Base-by-base conservation (phyloP, 1,284 basidiomycete genomes). In the Wallemia ichthyophaga region DNA sequence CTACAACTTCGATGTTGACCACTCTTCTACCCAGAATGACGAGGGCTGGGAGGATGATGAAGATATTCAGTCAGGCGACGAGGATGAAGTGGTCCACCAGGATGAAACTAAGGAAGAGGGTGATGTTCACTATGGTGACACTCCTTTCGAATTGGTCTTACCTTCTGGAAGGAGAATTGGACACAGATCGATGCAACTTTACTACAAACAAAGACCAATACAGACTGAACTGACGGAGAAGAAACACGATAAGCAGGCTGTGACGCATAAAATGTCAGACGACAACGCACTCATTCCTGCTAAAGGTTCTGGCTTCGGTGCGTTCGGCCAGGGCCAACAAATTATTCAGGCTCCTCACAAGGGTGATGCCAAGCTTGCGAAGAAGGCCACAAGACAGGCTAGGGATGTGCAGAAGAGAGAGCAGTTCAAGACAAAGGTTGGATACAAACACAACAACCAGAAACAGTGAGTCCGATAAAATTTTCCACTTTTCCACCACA, bases 321-420 rank as follows among this genome's bases (percentile, higher is more conserved):
- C 84, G 1, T 88, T 75, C 66, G 87, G 87, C 1, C 70, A 71
- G 9, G 87, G 86, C 1, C 80, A 78, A 13, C 77, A 87, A 48
- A 80, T 88, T 13, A 77, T 94, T 62, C 86, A 83, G 68, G 89
- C 86, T n/a, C 76, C 87, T 56, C 96, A 96, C 72, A 77, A 78
- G 15, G 94, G 94, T 1, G 91, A 98, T 71, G 94, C 94, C 1
- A 77, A 77, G 61, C 85, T 95, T 71, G 94, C 92, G 17, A 87
- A 82, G 54, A 76, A 85, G 59, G 87, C 94, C 70, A 78, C 87
- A 0, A 75, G 79, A 60, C 82, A 91, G 66, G 87, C 85, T 71
- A 75, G 83, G 61, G 92, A 95, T 67, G 79, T 83, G 66, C 77
- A 75, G 63, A 74, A 78, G 58, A 75, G 78, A 61, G 84, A 94